phyloP scores from a whole-genome alignment of 2,329 filamentous ascomycete species.

The Penicillium decumbens region DNA sequence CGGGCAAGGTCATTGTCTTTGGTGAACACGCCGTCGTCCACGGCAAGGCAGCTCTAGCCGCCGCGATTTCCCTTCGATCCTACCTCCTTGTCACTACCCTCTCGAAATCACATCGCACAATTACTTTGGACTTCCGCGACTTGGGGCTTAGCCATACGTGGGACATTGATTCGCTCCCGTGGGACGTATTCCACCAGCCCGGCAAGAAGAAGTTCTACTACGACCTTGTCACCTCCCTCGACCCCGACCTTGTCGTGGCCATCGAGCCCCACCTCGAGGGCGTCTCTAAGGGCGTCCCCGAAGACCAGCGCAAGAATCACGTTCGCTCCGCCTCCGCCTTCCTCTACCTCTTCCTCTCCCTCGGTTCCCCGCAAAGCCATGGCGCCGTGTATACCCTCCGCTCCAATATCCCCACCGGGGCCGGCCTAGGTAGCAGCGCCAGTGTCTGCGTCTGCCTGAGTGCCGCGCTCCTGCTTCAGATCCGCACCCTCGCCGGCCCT shows the following conservation, averaged over 20 bases:
- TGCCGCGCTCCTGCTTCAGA: slow-evolving; percentile 77
- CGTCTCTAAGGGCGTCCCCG: slow-evolving; percentile 63
- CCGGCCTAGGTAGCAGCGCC: slow-evolving; percentile 88
- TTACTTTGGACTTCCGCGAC: slow-evolving; percentile 85
- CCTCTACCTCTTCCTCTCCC: slow-evolving; percentile 85
- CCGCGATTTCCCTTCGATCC: slow-evolving; percentile 88
- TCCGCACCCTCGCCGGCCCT: slow-evolving; percentile 80
- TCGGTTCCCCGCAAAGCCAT: slow-evolving; percentile 72
- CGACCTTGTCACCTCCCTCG: slow-evolving; percentile 76
- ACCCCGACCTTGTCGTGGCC: slow-evolving; percentile 73
- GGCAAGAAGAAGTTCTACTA: slow-evolving; percentile 94
- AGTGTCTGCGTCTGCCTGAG: slow-evolving; percentile 87
- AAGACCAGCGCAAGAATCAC: slow-evolving; percentile 77
- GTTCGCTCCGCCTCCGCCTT: slow-evolving; percentile 77
- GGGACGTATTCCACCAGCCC: slow-evolving; percentile 72
- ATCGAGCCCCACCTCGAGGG: slow-evolving; percentile 71
- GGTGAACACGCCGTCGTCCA: slow-evolving; percentile 98
- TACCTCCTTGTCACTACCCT: slow-evolving; percentile 94
- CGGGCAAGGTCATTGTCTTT: slow-evolving; percentile 96
- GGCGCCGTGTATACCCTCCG: slow-evolving; percentile 85
- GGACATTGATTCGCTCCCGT: slow-evolving; percentile 89
- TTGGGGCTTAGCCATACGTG: slow-evolving; percentile 86
- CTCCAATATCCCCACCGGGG: slow-evolving; percentile 88
- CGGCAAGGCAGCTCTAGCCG: slow-evolving; percentile 92
- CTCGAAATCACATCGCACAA: slow-evolving; percentile 83